phyloP scores from a whole-genome alignment of 306 rosid species.

The Trichosanthes truncata region DNA sequence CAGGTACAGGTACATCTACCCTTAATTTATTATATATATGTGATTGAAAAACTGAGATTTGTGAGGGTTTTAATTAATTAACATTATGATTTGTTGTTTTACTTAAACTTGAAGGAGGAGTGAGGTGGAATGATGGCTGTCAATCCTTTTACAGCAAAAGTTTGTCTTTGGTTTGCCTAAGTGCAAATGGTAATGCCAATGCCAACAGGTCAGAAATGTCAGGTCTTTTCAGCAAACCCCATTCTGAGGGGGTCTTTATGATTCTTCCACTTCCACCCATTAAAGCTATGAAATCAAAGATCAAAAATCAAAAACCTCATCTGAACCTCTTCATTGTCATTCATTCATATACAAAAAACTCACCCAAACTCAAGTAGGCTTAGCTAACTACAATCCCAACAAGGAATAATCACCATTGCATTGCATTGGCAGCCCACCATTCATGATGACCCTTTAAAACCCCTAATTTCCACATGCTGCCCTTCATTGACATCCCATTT shows the following conservation, averaged over 20 bases:
- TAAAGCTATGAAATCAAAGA: background rate
- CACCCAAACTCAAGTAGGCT: no score
- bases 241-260: background rate
- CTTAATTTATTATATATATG: no score
- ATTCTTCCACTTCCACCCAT: background rate
- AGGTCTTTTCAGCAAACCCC: background rate
- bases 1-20: background rate
- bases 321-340: background rate
- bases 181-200: background rate
- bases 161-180: background rate
- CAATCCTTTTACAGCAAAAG: background rate
- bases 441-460: no score
- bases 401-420: no score
- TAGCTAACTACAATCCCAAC: no score
- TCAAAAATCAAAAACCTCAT: no score
- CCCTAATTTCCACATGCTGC: no score
- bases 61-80: background rate
- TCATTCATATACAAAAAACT: background rate
- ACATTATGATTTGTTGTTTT: background rate
- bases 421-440: no score
- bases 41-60: background rate
- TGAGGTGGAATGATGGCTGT: slow-evolving; percentile 5
- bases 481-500: background rate
- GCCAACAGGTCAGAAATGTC: background rate
- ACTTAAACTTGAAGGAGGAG: background rate